A percentile compares a stretch with the other conserved stretches of the same genome.
phyloP scores from a whole-genome alignment of 192 early-diverging fungal genomes.

The Neocallimastix lanati region DNA sequence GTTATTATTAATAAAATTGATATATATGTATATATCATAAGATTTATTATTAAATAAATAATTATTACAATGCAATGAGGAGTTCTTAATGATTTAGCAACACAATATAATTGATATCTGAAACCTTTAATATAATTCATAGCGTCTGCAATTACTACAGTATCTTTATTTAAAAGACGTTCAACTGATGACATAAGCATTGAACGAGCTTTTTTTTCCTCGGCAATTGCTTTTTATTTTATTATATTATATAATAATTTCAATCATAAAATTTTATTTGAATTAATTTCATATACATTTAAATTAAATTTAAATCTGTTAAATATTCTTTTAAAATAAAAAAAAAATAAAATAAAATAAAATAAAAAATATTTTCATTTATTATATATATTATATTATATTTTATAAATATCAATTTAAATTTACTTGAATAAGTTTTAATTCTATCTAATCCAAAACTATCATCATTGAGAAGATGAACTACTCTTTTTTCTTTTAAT shows the following conservation, averaged over 20 bases:
- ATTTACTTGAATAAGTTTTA: conserved; percentile 39
- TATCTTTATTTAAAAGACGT: conserved; percentile 58
- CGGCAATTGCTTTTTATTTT: conserved; percentile 21
- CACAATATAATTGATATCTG: conserved; percentile 88
- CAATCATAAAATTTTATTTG: no score
- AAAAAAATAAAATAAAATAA: no score
- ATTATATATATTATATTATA: no score
- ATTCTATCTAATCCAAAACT: conserved; percentile 32
- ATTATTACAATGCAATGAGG: conserved; percentile 59
- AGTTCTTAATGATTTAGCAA: conserved; percentile 64
- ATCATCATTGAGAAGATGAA: conserved; percentile 68
- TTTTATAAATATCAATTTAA: conserved; percentile 8
- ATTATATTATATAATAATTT: no score
- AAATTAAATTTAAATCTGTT: no score
- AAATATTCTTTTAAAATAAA: no score
- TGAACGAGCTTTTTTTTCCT: conserved; percentile 82
- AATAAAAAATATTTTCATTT: no score
- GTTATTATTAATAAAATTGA: no score
- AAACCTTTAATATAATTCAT: conserved; percentile 99
- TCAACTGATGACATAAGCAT: conserved; percentile 78
- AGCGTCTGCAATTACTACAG: conserved; percentile 78
- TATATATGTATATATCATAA: no score
- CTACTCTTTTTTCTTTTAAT: neutral
- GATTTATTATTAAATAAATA: neutral
- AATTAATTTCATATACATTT: no score